Evolutionary conservation across 331 rosid genomes (phyloP).

Genomic region (Rhamnella rubrinervis): DNA sequence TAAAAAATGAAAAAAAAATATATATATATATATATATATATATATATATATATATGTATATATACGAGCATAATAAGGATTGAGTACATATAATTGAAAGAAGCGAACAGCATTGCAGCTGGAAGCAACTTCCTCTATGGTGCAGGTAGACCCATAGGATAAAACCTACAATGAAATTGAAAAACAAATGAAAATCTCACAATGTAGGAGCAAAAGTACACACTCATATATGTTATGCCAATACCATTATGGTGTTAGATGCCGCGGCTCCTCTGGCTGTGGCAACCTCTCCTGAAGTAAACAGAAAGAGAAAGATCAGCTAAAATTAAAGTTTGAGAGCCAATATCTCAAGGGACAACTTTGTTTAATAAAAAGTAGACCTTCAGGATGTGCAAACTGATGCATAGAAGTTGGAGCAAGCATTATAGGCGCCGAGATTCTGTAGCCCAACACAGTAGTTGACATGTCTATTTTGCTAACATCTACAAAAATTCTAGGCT

Average conservation of each 20-base stretch:
- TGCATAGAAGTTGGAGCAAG: constrained; percentile 59
- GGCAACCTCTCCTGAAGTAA: constrained; percentile 57
- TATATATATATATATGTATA: background rate
- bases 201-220: background rate
- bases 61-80: background rate
- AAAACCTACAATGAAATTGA: constrained; percentile 32
- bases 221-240: background rate
- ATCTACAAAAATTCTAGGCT: constrained; percentile 53
- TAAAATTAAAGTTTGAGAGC: background rate
- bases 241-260: constrained; percentile 56
- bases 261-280: constrained; percentile 73
- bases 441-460: constrained; percentile 48
- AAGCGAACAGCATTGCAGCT: constrained; percentile 67
- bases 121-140: constrained; percentile 66
- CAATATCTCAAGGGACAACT: background rate
- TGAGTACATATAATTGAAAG: constrained; percentile 55
- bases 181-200: background rate
- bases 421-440: constrained; percentile 56
- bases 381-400: constrained; percentile 60
- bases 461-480: constrained; percentile 62
- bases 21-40: background rate
- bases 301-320: background rate
- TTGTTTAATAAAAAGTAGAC: constrained; percentile 6
- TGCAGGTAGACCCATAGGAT: constrained; percentile 43
- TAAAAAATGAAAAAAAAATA: background rate